Conservation (phyloP, 257 asterid genomes). For the Cynanchum wilfordii region DNA sequence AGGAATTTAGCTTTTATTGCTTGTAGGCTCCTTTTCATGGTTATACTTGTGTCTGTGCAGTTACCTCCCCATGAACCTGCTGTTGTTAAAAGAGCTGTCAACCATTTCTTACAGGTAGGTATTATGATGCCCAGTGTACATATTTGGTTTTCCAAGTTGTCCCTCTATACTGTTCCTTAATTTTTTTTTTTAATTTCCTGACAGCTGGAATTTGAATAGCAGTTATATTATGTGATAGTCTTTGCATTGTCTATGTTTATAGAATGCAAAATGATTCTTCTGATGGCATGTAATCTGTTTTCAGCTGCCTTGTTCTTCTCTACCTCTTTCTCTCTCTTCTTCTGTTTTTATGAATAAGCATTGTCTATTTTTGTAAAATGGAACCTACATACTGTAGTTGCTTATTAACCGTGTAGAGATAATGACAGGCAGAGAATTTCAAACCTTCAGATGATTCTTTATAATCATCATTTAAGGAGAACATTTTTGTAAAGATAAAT, state of each 20-base stretch:
- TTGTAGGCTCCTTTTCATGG: constrained; percentile 2
- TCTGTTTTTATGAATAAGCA: too few relatives aligned
- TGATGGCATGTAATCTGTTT: background rate
- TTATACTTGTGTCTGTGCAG: constrained; percentile 38
- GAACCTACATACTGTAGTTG: too few relatives aligned
- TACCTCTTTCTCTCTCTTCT: background rate
- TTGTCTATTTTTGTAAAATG: too few relatives aligned
- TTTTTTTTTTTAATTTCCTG: background rate
- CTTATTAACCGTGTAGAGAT: too few relatives aligned
- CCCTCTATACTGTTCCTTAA: background rate
- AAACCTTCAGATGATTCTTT: background rate
- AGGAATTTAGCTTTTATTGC: background rate
- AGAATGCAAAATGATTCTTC: constrained; percentile 1
- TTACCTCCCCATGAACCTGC: constrained; percentile 80
- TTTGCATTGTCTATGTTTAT: background rate
- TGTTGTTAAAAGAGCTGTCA: constrained; percentile 74
- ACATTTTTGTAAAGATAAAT: background rate
- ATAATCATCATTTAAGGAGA: background rate
- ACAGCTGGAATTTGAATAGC: background rate
- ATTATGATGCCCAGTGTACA: constrained; percentile 7
- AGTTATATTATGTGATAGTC: background rate
- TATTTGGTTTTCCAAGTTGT: constrained; percentile 1
- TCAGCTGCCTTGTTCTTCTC: background rate
- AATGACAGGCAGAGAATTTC: too few relatives aligned
- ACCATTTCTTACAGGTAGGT: constrained; percentile 80